These are phyloP conservation scores for Angophora floribunda DNA, from an alignment of 345 rosid genomes.

Conservation along the genomic window DNA sequence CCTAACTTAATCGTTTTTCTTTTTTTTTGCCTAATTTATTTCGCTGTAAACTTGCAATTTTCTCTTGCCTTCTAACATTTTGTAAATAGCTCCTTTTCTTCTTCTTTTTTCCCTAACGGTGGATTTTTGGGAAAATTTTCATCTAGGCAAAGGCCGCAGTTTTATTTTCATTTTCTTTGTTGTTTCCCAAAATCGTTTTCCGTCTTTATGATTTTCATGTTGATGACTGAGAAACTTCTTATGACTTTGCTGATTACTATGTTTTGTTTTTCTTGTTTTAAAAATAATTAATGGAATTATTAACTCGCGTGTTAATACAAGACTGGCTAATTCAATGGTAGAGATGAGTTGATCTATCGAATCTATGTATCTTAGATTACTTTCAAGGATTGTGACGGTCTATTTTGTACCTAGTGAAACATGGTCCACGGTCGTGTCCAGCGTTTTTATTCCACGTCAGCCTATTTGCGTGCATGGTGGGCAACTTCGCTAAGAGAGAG, in stretches of 20 bases:
- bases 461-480: background rate
- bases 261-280: background rate
- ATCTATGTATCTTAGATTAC: background rate
- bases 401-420: background rate
- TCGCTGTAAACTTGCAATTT: background rate
- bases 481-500: background rate
- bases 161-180: background rate
- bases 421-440: background rate
- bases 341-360: background rate
- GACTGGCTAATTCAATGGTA: background rate
- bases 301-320: background rate
- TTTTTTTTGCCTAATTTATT: background rate
- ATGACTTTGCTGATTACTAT: background rate
- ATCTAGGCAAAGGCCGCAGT: background rate
- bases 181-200: background rate
- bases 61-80: background rate
- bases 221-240: background rate
- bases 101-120: background rate
- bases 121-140: background rate
- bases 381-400: background rate
- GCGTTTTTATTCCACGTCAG: background rate
- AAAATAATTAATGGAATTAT: background rate
- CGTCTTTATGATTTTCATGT: background rate
- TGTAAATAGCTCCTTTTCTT: background rate
- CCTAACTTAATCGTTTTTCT: background rate